These are phyloP conservation scores for Melampsora larici-populina DNA, from an alignment of 1,284 basidiomycete genomes.

Conservation along the genomic window DNA sequence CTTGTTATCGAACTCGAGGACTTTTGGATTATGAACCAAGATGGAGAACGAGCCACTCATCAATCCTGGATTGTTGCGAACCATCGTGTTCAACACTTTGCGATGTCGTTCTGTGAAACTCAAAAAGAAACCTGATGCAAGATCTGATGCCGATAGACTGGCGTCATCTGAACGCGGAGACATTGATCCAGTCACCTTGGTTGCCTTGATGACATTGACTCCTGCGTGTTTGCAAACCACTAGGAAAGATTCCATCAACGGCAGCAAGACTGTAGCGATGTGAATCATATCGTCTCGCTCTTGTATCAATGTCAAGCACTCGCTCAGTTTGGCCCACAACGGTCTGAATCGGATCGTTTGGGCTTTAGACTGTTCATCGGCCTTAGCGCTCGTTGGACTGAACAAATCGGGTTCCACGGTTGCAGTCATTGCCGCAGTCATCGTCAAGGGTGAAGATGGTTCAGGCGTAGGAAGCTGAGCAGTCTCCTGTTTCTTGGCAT, in stretches of 20 bases:
- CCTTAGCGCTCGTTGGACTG: conserved; percentile 53
- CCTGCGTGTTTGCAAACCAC: conserved; percentile 93
- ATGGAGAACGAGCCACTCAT: conserved; percentile 98
- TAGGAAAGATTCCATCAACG: conserved; percentile 91
- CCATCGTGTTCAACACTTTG: conserved; percentile 94
- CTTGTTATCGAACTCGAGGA: conserved; percentile 99
- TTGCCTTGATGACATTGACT: conserved; percentile 48
- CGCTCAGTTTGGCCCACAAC: conserved; percentile 79
- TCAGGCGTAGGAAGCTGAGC: conserved; percentile 34
- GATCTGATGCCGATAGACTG: conserved; percentile 59
- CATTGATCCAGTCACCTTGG: conserved; percentile 56
- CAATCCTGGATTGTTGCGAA: conserved; percentile 92
- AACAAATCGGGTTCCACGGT: conserved; percentile 39
- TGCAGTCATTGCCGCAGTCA: conserved; percentile 44
- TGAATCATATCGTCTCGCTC: conserved; percentile 75
- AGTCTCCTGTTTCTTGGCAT: conserved; percentile 58
- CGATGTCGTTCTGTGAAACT: conserved; percentile 90
- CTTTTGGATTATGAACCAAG: conserved; percentile 89
- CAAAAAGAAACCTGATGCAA: conserved; percentile 76
- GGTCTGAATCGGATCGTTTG: conserved; percentile 79
- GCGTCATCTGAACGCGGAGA: conserved; percentile 64
- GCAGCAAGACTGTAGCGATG: conserved; percentile 81
- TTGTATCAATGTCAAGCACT: conserved; percentile 77
- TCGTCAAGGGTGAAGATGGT: conserved; percentile 43
- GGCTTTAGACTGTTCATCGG: conserved; percentile 53